Percentiles rank a stretch among this genome's conserved stretches.
phyloP scores from a whole-genome alignment of 2,329 filamentous ascomycete genomes.

The Trichoderma polysporum region DNA sequence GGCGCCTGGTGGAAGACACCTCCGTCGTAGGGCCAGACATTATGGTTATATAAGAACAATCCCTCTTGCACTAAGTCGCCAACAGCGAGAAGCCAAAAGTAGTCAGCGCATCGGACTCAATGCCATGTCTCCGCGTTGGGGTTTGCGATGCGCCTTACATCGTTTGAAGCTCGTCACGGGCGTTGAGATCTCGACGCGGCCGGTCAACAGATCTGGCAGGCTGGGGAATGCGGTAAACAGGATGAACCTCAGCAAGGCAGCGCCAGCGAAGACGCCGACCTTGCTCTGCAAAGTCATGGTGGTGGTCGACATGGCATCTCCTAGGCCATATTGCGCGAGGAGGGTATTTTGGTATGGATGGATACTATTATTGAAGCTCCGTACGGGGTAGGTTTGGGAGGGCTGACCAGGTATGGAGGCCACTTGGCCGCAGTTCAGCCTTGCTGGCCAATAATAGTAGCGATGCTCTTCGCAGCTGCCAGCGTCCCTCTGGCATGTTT shows the following conservation, averaged over 20 bases:
- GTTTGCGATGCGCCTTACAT: conserved; percentile 55
- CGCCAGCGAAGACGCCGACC: conserved; percentile 66
- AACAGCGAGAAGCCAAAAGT: not conserved
- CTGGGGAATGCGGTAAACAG: conserved; percentile 80
- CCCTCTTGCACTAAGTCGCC: conserved; percentile 78
- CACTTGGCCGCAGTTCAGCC: conserved; percentile 33
- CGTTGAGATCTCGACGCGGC: conserved; percentile 93
- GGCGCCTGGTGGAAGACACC: conserved; percentile 83
- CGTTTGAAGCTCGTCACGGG: conserved; percentile 98
- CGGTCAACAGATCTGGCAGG: conserved; percentile 80
- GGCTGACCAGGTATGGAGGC: conserved; percentile 25
- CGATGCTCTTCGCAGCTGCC: not conserved
- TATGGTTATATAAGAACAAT: conserved; percentile 91
- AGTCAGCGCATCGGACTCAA: not conserved
- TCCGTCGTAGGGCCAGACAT: conserved; percentile 95
- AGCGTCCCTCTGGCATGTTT: not conserved
- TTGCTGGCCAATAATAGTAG: not conserved
- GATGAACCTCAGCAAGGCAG: conserved; percentile 74
- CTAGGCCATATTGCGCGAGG: conserved; percentile 25
- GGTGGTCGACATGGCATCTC: conserved; percentile 38
- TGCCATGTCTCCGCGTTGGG: not conserved
- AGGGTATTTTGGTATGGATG: no score
- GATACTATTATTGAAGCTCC: not conserved
- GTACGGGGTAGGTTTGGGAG: conserved; percentile 11
- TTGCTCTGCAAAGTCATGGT: conserved; percentile 44